phyloP scores from a whole-genome alignment of 192 early-diverging fungal genomes.

The Rhizophagus clarus region DNA sequence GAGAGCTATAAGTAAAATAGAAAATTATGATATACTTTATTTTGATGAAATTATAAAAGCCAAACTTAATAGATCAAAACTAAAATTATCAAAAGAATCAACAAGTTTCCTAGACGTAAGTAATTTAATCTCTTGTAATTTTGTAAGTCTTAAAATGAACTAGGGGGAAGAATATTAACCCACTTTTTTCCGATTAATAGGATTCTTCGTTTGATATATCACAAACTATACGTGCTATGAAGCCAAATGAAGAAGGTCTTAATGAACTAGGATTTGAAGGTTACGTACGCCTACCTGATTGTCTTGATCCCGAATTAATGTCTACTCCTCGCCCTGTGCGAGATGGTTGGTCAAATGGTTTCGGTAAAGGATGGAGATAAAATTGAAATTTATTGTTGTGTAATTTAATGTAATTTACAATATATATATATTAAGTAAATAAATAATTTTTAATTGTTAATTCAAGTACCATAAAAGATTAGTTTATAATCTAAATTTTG shows the following conservation, averaged over 20 bases:
- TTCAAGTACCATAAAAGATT: too few species aligned
- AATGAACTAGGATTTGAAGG: background rate
- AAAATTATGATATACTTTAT: conserved; percentile 72
- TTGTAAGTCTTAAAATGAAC: background rate
- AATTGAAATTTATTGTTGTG: too few species aligned
- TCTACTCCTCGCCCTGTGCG: background rate
- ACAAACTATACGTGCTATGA: conserved; percentile 20
- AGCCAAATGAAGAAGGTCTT: conserved; percentile 12
- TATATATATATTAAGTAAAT: too few species aligned
- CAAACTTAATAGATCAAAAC: conserved; percentile 76
- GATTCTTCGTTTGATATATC: conserved; percentile 19
- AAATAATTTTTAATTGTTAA: too few species aligned
- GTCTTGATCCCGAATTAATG: conserved; percentile 13
- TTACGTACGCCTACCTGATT: background rate
- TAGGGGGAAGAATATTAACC: background rate
- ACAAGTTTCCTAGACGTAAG: conserved; percentile 58
- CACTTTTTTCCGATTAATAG: background rate
- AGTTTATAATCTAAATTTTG: too few species aligned
- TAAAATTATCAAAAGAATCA: conserved; percentile 71
- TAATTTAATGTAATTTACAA: too few species aligned
- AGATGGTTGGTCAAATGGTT: background rate
- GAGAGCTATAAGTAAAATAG: conserved; percentile 59
- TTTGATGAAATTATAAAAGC: conserved; percentile 84
- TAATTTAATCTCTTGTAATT: background rate
- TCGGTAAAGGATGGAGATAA: background rate